phyloP scores from a whole-genome alignment of 2,329 filamentous ascomycete genomes.

The Neopestalotiopsis sp. region DNA sequence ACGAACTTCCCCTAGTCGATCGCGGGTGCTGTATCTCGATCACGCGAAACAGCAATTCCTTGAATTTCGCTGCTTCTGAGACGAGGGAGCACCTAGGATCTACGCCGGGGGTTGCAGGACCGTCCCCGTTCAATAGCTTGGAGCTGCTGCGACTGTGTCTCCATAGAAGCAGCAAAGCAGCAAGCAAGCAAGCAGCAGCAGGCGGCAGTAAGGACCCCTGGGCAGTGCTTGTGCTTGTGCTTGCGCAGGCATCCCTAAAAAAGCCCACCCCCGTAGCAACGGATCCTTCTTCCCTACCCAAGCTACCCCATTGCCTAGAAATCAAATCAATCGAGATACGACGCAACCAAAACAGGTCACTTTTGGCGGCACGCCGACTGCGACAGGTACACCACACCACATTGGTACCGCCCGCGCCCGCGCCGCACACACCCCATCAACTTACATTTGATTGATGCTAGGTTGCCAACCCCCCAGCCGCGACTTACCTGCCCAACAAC shows the following conservation, averaged over 20 bases:
- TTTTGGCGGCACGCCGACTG: conserved; percentile 4
- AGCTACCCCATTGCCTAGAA: background rate
- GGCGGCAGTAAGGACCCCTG: background rate
- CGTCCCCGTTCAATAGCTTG: conserved; percentile 10
- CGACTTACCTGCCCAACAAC: conserved; percentile 3
- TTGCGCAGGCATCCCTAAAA: background rate
- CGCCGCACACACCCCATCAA: too few species aligned
- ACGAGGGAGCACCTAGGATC: conserved; percentile 27
- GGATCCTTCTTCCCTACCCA: conserved; percentile 2
- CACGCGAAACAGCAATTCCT: conserved; percentile 32
- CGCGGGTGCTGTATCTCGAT: conserved; percentile 27
- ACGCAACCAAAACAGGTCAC: conserved; percentile 1
- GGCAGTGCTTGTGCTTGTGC: conserved; percentile 12
- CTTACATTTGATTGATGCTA: background rate
- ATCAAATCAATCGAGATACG: conserved; percentile 6
- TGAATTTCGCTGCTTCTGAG: conserved; percentile 31
- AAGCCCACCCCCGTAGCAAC: conserved; percentile 12
- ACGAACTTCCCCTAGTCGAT: background rate
- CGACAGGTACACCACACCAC: background rate
- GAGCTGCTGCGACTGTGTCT: background rate
- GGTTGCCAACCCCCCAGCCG: background rate
- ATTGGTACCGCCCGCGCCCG: background rate
- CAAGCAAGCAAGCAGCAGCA: too few species aligned
- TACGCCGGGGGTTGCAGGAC: conserved; percentile 7
- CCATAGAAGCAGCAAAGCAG: background rate